Base-by-base conservation (phyloP, 305 asterid species). In the Fraxinus velutina region DNA sequence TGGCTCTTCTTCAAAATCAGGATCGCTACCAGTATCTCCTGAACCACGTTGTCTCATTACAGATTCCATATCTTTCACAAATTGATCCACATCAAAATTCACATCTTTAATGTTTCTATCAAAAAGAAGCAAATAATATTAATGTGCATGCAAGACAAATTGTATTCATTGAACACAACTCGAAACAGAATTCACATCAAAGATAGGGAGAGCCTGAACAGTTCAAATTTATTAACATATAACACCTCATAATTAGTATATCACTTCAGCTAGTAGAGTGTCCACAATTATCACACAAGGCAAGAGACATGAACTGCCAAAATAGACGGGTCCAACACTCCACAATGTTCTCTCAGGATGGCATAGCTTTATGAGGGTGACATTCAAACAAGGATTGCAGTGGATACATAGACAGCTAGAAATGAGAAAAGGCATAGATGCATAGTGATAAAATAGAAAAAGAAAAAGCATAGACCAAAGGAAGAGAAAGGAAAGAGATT, bases 41-140 rank as follows among this genome's bases (percentile, higher is more conserved):
- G 90, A 83, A 71, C 87, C 89, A 68, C 82, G 91, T 52, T 30
- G 85, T 73, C 86, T 88, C 96, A 92, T 83, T 37, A 85, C 92
- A 21, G 90, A 87, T 82, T 93, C 97, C 90, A 95, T 89, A 81
- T 92, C 96, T 87, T 90, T 89, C 97, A 95, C 91, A 87, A 95
- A 95, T 73, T 80, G 91, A 87, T 95, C 97, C 79, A 81, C 97
- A 15, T 95, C 97, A 79, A 95, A 88, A 84, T 92, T 93, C 22
- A 95, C 93, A 68, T 87, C 96, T 86, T 89, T 82, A 84, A 89
- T 12, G 87, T 81, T 75, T 76, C 97, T 92, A 88, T 73, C 52
- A 80, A 89, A 70, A 15, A 30, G 80, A 44, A 75, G 12, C 2
- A 44, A 27, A 30, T 19, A 44, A 62, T 42, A 50, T 32, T 80